Conservation (phyloP, 1,139 yeast species). For the Lodderomyces parapsilosis region DNA sequence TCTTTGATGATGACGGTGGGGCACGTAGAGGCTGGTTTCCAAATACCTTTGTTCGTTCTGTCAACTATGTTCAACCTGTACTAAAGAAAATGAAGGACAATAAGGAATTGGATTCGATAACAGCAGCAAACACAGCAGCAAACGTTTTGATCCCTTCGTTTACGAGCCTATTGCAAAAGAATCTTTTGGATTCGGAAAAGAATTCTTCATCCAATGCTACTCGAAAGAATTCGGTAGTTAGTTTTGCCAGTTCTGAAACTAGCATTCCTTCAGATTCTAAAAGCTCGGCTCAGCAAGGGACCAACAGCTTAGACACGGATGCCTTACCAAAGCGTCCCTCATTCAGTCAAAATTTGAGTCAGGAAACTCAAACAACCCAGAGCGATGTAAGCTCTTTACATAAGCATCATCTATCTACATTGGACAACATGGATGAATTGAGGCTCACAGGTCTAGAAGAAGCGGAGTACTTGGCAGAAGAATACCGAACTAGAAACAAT, state of each 20-base stretch:
- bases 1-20: slow-evolving; percentile 38
- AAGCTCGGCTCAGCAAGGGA: slow-evolving; percentile 3
- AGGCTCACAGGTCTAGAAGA: slow-evolving; percentile 27
- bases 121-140: slow-evolving; percentile 53
- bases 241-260: slow-evolving; percentile 46
- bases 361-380: background rate
- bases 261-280: slow-evolving; percentile 22
- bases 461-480: slow-evolving; percentile 37
- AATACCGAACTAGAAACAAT: slow-evolving; percentile 28
- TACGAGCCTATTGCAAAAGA: slow-evolving; percentile 39
- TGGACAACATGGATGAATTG: slow-evolving; percentile 13
- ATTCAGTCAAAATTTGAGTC: background rate
- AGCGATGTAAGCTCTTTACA: background rate
- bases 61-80: slow-evolving; percentile 48
- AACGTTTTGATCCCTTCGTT: slow-evolving; percentile 48
- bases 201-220: slow-evolving; percentile 32
- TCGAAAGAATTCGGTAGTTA: slow-evolving; percentile 47
- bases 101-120: slow-evolving; percentile 43
- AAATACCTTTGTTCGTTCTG: slow-evolving; percentile 52
- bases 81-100: slow-evolving; percentile 38
- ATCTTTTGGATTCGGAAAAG: slow-evolving; percentile 31
- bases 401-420: background rate
- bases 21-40: slow-evolving; percentile 76
- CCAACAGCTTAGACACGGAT: background rate
- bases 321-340: background rate